Percentiles rank a stretch among this genome's conserved stretches.
phyloP scores from a whole-genome alignment of 108 stramenopile genomes.

The Cylindrotheca fusiformis region DNA sequence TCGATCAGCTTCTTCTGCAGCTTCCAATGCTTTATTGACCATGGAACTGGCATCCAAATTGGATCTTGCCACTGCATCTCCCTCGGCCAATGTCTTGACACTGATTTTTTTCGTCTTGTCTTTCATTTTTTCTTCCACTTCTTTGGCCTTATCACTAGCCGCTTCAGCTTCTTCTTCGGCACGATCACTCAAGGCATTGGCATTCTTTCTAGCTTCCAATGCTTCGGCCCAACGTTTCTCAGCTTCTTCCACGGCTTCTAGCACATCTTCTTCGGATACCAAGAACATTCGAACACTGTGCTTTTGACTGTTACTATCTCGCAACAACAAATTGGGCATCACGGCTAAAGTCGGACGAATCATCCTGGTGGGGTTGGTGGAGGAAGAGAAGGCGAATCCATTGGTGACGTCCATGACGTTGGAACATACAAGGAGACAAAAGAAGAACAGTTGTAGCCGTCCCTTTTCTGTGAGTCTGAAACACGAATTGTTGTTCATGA shows the following conservation, averaged over 20 bases:
- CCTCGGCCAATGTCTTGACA: constrained; percentile 40
- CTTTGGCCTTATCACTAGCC: constrained; percentile 24
- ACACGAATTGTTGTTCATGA: no score
- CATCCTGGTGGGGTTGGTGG: no score
- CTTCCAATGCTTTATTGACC: constrained; percentile 32
- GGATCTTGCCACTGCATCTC: constrained; percentile 34
- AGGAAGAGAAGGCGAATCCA: no score
- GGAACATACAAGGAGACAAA: no score
- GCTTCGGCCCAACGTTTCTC: constrained; percentile 55
- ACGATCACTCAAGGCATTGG: constrained; percentile 45
- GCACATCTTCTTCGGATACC: constrained; percentile 58
- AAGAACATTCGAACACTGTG: no score
- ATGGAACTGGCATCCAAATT: constrained; percentile 43
- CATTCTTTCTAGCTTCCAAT: constrained; percentile 43
- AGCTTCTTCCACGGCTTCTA: constrained; percentile 47
- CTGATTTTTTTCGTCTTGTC: constrained; percentile 22
- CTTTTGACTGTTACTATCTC: no score
- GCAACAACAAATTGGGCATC: no score
- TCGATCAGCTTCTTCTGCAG: constrained; percentile 45
- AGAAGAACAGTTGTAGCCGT: no score
- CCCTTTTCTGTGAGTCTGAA: no score
- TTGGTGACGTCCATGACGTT: no score
- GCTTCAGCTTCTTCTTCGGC: constrained; percentile 54
- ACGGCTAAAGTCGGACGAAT: no score
- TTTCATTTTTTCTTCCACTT: constrained; percentile 17